Evolutionary conservation across 257 asterid species (phyloP), one percentile per base, ranked within the genome.

Genomic region (Datura wrightii): DNA sequence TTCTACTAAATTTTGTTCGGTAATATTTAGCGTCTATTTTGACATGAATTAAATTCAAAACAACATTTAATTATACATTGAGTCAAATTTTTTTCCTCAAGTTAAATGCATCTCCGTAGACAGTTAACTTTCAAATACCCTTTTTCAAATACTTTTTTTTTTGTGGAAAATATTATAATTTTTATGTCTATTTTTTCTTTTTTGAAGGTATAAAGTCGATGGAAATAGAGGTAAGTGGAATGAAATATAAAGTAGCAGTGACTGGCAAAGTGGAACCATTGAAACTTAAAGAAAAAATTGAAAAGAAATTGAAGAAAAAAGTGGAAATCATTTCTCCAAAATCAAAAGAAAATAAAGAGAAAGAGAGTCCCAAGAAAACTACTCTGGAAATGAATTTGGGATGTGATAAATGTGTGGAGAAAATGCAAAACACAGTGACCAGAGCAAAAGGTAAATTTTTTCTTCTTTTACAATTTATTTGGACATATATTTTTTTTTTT

Each of bases 271-370:
- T 48, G 59, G 19, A 74, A 5, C 56, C 80, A 74, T 10, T 24
- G 58, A 74, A 48, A 74, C 80, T 74, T 48, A 59, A 74, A 11
- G n/a, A 48, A 18, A 74, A 46, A 10, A 3, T 74, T 5, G 59
- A 74, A 7, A 48, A 74, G 19, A 11, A 74, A 19, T 24, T 74
- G 59, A 48, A 74, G 56, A 46, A 74, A 6, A 11, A 50, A 7
- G 80, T 74, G 59, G 80, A 74, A 46, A 3, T 76, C 4, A 76
- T 76, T 76, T 76, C 62, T 50, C 82, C 82, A 14, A 76, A 76
- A 24, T 6, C 59, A 74, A 48, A 69, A 69, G 34, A 69, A 42
- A n/a, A 31, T 0, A 15, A 76, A 76, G 62, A 14, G n/a, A 50
- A 48, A 76, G 82, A 76, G 2, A 31, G 2, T 76, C 42, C 82